Conservation (phyloP, 345 rosid genomes). For the Syzygium grande region DNA sequence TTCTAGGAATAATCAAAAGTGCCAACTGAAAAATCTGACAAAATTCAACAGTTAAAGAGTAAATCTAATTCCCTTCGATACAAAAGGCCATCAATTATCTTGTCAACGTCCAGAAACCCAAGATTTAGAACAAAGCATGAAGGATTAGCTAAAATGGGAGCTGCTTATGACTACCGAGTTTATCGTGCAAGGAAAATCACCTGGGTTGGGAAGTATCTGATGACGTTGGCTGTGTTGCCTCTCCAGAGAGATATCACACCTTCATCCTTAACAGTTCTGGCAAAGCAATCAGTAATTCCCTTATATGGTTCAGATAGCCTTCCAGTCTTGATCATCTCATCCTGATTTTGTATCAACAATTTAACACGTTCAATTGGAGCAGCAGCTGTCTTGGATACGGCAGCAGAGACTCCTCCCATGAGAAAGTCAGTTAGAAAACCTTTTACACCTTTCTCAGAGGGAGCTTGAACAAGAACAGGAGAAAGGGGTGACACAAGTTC, state of each 20-base stretch:
- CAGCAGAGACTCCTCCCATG: slow-evolving; percentile 56
- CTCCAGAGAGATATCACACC: slow-evolving; percentile 48
- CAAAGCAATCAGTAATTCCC: slow-evolving; percentile 47
- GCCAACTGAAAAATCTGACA: not conserved
- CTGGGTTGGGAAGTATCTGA: slow-evolving; percentile 53
- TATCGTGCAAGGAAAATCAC: slow-evolving; percentile 6
- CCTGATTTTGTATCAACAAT: slow-evolving; percentile 45
- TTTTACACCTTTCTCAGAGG: slow-evolving; percentile 28
- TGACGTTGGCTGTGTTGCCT: slow-evolving; percentile 54
- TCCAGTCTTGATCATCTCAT: slow-evolving; percentile 51
- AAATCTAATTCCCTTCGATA: not conserved
- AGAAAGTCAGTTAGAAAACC: slow-evolving; percentile 37
- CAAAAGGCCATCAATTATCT: not conserved
- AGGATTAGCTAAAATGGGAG: not conserved
- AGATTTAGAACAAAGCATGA: not conserved
- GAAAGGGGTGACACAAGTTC: slow-evolving; percentile 14
- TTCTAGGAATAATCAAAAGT: not conserved
- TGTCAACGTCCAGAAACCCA: not conserved
- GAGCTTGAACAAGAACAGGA: slow-evolving; percentile 36
- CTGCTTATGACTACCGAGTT: not conserved
- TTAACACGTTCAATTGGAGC: slow-evolving; percentile 45
- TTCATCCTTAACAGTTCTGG: slow-evolving; percentile 42
- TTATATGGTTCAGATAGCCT: slow-evolving; percentile 46
- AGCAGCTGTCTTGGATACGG: slow-evolving; percentile 48
- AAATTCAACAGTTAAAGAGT: not conserved